Conservation (phyloP, 495 filamentous ascomycete species). For the Podospora tetraspora region DNA sequence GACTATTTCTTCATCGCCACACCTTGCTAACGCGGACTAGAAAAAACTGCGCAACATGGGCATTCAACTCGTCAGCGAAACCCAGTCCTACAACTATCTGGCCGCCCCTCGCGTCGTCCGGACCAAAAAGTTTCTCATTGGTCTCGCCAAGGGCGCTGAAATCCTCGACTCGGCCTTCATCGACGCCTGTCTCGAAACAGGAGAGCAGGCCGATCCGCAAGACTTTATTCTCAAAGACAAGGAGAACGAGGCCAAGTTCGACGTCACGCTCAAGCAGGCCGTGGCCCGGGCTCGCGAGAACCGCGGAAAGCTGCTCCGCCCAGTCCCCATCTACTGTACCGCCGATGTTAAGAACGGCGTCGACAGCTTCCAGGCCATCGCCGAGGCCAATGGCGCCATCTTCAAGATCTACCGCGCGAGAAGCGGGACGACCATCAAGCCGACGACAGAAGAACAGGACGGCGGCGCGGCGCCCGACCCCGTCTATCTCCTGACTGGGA, state of each 20-base stretch:
- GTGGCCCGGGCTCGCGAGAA: constrained; percentile 66
- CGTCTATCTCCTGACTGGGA: constrained; percentile 71
- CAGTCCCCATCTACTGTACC: constrained; percentile 75
- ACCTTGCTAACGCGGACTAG: constrained; percentile 43
- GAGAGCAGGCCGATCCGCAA: constrained; percentile 49
- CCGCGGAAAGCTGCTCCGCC: constrained; percentile 63
- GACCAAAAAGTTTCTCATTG: constrained; percentile 87
- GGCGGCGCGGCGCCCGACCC: constrained; percentile 54
- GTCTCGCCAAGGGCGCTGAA: constrained; percentile 68
- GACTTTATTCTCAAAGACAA: constrained; percentile 64
- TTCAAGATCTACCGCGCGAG: constrained; percentile 74
- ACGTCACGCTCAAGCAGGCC: constrained; percentile 60
- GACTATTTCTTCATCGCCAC: background rate
- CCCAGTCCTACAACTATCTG: constrained; percentile 71
- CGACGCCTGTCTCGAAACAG: constrained; percentile 60
- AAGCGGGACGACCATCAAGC: constrained; percentile 53
- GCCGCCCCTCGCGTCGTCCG: constrained; percentile 81
- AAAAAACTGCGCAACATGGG: constrained; percentile 78
- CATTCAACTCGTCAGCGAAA: constrained; percentile 70
- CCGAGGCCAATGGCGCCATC: constrained; percentile 79
- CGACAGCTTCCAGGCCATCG: constrained; percentile 77
- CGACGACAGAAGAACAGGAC: constrained; percentile 52
- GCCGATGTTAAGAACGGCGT: constrained; percentile 70
- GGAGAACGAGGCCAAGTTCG: constrained; percentile 62
- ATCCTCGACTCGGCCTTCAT: constrained; percentile 76